Conservation (phyloP, 108 stramenopile species). For the Skeletonema tropicum region DNA sequence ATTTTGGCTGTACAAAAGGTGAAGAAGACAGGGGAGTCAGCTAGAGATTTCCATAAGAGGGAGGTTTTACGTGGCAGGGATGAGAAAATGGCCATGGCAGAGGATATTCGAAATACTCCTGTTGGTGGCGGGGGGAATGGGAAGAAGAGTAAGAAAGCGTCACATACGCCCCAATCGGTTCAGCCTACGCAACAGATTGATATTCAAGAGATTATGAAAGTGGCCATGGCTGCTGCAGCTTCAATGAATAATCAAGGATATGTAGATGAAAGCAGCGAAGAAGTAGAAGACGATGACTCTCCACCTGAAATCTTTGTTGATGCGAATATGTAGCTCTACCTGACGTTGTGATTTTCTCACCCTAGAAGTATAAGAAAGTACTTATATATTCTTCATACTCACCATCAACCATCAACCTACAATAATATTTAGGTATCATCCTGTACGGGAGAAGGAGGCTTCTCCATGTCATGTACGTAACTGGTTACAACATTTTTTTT, state of each 20-base stretch:
- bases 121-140: neutral
- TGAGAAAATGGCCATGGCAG: constrained; percentile 26
- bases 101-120: constrained; percentile 23
- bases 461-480: too few species aligned
- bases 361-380: too few species aligned
- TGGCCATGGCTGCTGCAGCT: constrained; percentile 23
- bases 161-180: neutral
- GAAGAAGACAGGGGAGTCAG: constrained; percentile 78
- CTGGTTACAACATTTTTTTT: too few species aligned
- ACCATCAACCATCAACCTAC: too few species aligned
- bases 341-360: too few species aligned
- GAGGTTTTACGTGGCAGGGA: constrained; percentile 44
- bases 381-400: too few species aligned
- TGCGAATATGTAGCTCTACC: neutral
- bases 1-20: constrained; percentile 72
- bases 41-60: constrained; percentile 52
- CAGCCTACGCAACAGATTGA: constrained; percentile 10
- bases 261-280: neutral
- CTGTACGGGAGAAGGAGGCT: too few species aligned
- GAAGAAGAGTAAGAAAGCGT: constrained; percentile 9
- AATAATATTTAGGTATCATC: too few species aligned
- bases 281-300: constrained; percentile 14
- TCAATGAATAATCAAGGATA: constrained; percentile 13
- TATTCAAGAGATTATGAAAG: constrained; percentile 39
- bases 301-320: constrained; percentile 33